Percentiles rank a stretch among this genome's conserved stretches.
Conservation (phyloP, 495 filamentous ascomycete genomes). For the Immersiella caudata region DNA sequence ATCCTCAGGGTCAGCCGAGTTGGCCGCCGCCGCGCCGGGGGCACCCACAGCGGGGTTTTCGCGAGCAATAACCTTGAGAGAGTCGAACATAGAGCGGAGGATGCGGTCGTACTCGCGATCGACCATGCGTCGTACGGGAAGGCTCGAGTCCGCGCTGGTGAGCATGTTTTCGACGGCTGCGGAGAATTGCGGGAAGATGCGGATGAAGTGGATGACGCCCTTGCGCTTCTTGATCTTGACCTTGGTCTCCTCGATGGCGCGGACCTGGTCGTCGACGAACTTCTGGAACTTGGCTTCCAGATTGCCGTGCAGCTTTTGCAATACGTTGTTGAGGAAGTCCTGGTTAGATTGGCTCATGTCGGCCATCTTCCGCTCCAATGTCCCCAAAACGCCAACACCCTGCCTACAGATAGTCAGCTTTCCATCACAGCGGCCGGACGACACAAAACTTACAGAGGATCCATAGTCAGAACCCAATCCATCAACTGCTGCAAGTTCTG, state of each 20-base stretch:
- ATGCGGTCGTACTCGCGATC: conserved; percentile 87
- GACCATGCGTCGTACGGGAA: conserved; percentile 71
- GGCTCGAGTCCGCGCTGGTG: conserved; percentile 55
- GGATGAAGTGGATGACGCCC: conserved; percentile 91
- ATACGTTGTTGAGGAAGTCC: conserved; percentile 78
- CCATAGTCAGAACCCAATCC: conserved; percentile 78
- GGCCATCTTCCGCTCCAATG: conserved; percentile 74
- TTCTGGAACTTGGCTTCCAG: conserved; percentile 77
- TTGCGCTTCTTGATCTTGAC: conserved; percentile 98
- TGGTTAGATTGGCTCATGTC: conserved; percentile 86
- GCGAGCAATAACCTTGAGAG: conserved; percentile 91
- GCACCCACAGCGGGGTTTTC: conserved; percentile 71
- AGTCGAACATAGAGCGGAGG: conserved; percentile 96
- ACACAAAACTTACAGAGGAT: conserved; percentile 68
- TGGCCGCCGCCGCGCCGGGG: conserved; percentile 21
- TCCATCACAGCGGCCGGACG: background rate
- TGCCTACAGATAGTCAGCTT: conserved; percentile 56
- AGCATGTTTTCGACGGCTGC: conserved; percentile 82
- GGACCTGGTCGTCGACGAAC: conserved; percentile 92
- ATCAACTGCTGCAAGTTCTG: conserved; percentile 76
- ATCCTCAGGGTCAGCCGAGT: conserved; percentile 73
- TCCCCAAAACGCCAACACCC: conserved; percentile 82
- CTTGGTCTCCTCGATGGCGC: conserved; percentile 97
- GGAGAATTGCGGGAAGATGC: conserved; percentile 86
- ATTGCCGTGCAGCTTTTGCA: conserved; percentile 78